Evolutionary conservation across 2,329 filamentous ascomycete genomes (phyloP).

Genomic region (Cladophialophora exuberans): DNA sequence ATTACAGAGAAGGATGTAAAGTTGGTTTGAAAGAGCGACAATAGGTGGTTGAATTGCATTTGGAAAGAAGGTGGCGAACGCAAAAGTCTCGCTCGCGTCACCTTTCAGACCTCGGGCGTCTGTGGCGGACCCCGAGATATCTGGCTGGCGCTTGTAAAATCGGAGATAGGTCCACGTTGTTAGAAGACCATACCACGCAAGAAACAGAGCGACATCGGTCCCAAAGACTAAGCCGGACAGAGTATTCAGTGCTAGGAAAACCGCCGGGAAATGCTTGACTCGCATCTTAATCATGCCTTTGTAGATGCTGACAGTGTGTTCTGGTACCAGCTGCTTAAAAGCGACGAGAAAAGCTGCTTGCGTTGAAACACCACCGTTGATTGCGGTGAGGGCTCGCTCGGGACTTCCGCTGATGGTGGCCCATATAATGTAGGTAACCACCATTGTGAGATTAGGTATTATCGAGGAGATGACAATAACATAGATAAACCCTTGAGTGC

Average conservation of each 20-base stretch:
- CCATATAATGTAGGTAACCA: slow-evolving; percentile 73
- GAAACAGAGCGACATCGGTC: slow-evolving; percentile 76
- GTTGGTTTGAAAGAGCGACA: slow-evolving; percentile 69
- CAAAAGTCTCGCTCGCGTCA: slow-evolving; percentile 94
- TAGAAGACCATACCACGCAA: slow-evolving; percentile 80
- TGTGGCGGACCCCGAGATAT: slow-evolving; percentile 57
- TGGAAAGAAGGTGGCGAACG: slow-evolving; percentile 95
- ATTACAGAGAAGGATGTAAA: slow-evolving; percentile 76
- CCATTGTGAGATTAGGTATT: slow-evolving; percentile 77
- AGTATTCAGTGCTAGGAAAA: slow-evolving; percentile 72
- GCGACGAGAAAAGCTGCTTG: slow-evolving; percentile 94
- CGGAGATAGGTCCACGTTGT: slow-evolving; percentile 94
- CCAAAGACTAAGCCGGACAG: slow-evolving; percentile 66
- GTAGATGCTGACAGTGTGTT: slow-evolving; percentile 94
- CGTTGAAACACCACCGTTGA: slow-evolving; percentile 85
- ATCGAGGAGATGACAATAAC: slow-evolving; percentile 78
- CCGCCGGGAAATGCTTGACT: slow-evolving; percentile 78
- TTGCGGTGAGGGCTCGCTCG: slow-evolving; percentile 64
- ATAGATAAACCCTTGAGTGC: slow-evolving; percentile 86
- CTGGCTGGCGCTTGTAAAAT: slow-evolving; percentile 78
- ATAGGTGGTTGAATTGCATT: slow-evolving; percentile 78
- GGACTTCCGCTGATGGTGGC: slow-evolving; percentile 63
- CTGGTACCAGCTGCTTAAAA: slow-evolving; percentile 95
- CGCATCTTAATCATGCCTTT: slow-evolving; percentile 85
- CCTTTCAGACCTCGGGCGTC: slow-evolving; percentile 68